These are phyloP conservation scores for Solanum okadae DNA, from an alignment of 257 asterid species.

Conservation along the genomic window DNA sequence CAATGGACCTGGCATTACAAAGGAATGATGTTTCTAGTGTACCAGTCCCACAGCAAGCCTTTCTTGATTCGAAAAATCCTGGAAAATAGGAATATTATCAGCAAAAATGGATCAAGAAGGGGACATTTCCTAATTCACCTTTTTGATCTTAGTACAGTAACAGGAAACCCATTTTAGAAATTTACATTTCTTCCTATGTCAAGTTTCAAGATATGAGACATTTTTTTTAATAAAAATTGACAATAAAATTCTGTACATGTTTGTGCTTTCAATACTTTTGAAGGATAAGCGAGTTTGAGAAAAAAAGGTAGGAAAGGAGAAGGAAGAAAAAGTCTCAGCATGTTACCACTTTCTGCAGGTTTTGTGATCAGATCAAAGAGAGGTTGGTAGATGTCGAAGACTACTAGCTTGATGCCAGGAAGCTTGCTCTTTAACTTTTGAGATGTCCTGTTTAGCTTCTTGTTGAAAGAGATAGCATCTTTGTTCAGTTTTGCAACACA, in stretches of 20 bases:
- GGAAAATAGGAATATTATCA: neutral
- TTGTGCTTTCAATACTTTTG: neutral
- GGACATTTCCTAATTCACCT: neutral
- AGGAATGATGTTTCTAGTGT: slow-evolving; percentile 52
- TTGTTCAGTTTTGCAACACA: slow-evolving; percentile 57
- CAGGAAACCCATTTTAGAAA: neutral
- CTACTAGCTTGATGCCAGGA: slow-evolving; percentile 68
- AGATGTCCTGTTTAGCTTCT: slow-evolving; percentile 52
- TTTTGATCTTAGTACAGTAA: neutral
- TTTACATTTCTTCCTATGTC: neutral
- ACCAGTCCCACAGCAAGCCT: slow-evolving; percentile 77
- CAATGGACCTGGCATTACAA: slow-evolving; percentile 52
- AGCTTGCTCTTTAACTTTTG: slow-evolving; percentile 39
- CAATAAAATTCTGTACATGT: neutral
- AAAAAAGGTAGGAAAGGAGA: neutral
- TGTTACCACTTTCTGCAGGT: slow-evolving; percentile 47
- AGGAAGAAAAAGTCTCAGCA: neutral
- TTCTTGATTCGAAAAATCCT: slow-evolving; percentile 74
- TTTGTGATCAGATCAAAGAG: slow-evolving; percentile 45
- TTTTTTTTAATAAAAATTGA: neutral
- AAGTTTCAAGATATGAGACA: neutral
- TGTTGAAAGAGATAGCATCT: slow-evolving; percentile 58
- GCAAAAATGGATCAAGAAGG: neutral
- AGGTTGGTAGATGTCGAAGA: slow-evolving; percentile 68
- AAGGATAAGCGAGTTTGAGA: neutral